Evolutionary conservation across 2,329 filamentous ascomycete species (phyloP).

Genomic region (Sordariomycetes sp.): DNA sequence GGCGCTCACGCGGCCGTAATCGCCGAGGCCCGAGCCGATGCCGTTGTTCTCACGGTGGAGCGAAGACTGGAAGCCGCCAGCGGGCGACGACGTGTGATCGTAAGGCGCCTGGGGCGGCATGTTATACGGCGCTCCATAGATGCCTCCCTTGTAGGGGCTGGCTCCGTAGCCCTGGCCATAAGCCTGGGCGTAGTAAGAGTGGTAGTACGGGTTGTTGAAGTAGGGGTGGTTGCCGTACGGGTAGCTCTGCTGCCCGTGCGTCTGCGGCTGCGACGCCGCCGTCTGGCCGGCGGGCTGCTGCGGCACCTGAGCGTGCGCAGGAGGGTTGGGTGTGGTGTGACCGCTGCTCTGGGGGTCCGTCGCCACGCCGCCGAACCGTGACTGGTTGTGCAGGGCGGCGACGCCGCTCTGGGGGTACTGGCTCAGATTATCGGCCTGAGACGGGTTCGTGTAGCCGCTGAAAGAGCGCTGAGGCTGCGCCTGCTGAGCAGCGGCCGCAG

Average conservation of each 20-base stretch:
- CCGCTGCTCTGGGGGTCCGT: conserved; percentile 73
- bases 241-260: conserved; percentile 32
- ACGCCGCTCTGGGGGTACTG: conserved; percentile 61
- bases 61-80: conserved; percentile 37
- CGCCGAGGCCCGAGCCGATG: conserved; percentile 35
- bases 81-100: conserved; percentile 40
- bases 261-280: conserved; percentile 30
- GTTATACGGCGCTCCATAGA: conserved; percentile 43
- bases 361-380: conserved; percentile 42
- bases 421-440: conserved; percentile 49
- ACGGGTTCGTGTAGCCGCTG: conserved; percentile 54
- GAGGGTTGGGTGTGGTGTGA: conserved; percentile 78
- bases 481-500: conserved; percentile 23
- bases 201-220: conserved; percentile 49
- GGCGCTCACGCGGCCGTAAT: conserved; percentile 34
- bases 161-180: conserved; percentile 36
- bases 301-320: conserved; percentile 28
- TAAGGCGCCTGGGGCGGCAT: conserved; percentile 43
- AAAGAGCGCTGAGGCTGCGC: conserved; percentile 58
- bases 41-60: conserved; percentile 38
- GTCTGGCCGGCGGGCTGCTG: conserved; percentile 29
- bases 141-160: conserved; percentile 38
- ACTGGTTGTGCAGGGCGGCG: conserved; percentile 38
- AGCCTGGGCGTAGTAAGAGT: conserved; percentile 41
- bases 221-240: conserved; percentile 44